A percentile compares a stretch with the other conserved stretches of the same genome.
Evolutionary conservation across 2,329 filamentous ascomycete species (phyloP).

Genomic region (Gnomoniopsis sp.): DNA sequence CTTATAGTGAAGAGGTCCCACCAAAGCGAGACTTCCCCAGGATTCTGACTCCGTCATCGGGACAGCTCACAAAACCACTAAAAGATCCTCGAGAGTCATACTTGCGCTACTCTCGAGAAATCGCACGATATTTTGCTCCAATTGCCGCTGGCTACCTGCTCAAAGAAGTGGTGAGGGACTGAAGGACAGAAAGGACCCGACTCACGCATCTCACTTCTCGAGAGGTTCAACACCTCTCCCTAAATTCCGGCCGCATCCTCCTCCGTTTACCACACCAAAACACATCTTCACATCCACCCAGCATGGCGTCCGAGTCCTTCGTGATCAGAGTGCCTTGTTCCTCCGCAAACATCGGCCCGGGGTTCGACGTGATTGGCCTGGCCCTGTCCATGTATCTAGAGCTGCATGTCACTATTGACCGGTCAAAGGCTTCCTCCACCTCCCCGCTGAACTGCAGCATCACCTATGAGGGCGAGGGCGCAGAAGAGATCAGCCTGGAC

Average conservation of each 20-base stretch:
- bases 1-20: background rate
- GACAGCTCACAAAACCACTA: conserved; percentile 9
- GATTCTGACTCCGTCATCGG: conserved; percentile 18
- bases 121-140: background rate
- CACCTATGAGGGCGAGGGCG: conserved; percentile 83
- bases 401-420: conserved; percentile 74
- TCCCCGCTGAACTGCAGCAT: conserved; percentile 80
- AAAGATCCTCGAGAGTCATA: conserved; percentile 7
- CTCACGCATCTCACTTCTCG: background rate
- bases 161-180: background rate
- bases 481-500: conserved; percentile 75
- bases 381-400: conserved; percentile 93
- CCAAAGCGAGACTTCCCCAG: background rate
- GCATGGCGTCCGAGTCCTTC: conserved; percentile 48
- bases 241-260: background rate
- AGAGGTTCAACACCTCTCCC: conserved; percentile 12
- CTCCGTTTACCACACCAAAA: background rate
- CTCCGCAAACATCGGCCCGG: conserved; percentile 94
- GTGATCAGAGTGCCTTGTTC: conserved; percentile 83
- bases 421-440: conserved; percentile 48
- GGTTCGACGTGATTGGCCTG: conserved; percentile 96
- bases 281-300: background rate
- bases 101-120: background rate
- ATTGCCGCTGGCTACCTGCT: background rate
- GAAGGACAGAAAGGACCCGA: background rate